Evolutionary conservation across 345 rosid genomes (phyloP).

Genomic region (Ceriops zippeliana): DNA sequence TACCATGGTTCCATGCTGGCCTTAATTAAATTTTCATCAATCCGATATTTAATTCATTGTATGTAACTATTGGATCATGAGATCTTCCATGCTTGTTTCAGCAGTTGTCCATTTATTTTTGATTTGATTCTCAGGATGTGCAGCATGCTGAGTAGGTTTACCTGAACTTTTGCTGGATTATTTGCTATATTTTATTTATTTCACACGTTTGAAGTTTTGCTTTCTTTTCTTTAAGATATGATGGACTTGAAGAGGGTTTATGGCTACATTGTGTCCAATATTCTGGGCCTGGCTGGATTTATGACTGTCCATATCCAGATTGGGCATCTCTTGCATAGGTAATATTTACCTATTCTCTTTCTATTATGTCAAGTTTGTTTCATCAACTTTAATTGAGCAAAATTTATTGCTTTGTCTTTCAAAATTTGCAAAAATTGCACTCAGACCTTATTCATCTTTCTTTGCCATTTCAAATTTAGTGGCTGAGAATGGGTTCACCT

Average conservation of each 20-base stretch:
- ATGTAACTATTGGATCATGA: too few relatives aligned
- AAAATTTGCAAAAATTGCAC: background rate
- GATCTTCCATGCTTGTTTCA: too few relatives aligned
- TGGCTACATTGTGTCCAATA: constrained; percentile 76
- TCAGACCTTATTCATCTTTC: too few relatives aligned
- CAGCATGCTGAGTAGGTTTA: background rate
- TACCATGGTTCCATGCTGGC: too few relatives aligned
- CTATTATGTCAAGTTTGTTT: background rate
- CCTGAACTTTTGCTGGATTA: background rate
- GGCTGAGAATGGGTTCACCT: too few relatives aligned
- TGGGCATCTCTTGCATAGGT: background rate
- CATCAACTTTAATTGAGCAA: background rate
- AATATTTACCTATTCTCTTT: background rate
- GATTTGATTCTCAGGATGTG: too few relatives aligned
- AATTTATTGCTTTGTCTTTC: background rate
- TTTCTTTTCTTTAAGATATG: constrained; percentile 30
- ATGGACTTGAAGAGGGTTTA: constrained; percentile 62
- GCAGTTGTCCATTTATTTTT: too few relatives aligned
- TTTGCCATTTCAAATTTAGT: too few relatives aligned
- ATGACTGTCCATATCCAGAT: constrained; percentile 49
- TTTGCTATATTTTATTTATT: background rate
- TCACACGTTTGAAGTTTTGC: constrained; percentile 3
- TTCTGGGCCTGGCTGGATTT: constrained; percentile 75
- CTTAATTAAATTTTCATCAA: too few relatives aligned
- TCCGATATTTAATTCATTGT: too few relatives aligned